Evolutionary conservation across 2,329 filamentous ascomycete species (phyloP), one percentile per base, ranked within the genome.

Genomic region (Parafenestella ontariensis): DNA sequence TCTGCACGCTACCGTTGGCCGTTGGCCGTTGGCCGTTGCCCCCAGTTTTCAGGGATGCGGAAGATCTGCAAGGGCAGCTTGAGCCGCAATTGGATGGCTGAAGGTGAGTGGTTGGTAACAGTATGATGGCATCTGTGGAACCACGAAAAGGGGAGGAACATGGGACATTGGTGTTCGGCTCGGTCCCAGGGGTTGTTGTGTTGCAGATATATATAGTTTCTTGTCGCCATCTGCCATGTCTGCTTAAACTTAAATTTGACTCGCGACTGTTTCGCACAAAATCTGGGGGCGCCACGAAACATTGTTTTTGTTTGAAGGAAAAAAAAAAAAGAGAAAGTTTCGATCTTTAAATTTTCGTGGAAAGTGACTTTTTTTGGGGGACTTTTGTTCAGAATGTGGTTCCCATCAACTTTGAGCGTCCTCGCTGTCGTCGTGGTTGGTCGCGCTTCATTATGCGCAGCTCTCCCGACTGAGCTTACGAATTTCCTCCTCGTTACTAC

Each of bases 401-500:
- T 58, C 37, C 49, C 57, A 34, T 51, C 57, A 34, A 58, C 50
- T 8, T 17, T 61, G 10, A 36, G 41, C 11, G 29, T 62, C n/a
- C 20, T 64, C 5, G 36, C 50, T 9, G 29, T 62, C n/a, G 17
- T 64, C 5, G 36, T 49, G 9, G 18, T 52, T 5, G 44, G 20
- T 23, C 3, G 47, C 23, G 41, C 54, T 9, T 40, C 58, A 4
- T 10, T 62, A 1, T 42, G 44, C 21, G 20, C 55, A 3, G 62
- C 65, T 9, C 54, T 61, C 3, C 61, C 60, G 2, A 53, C 62
- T 23, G 41, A 61, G 11, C 54, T 62, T 26, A 62, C 54, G 36
- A 56, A 71, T 50, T 77, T 78, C 69, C 68, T 73, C 52, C 74
- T 79, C 53, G 74, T 78, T n/a, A 78, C 77, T 2, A 75, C 76